Percentiles rank a stretch among this genome's conserved stretches.
phyloP scores from a whole-genome alignment of 306 rosid genomes.

The Fragaria ananassa region DNA sequence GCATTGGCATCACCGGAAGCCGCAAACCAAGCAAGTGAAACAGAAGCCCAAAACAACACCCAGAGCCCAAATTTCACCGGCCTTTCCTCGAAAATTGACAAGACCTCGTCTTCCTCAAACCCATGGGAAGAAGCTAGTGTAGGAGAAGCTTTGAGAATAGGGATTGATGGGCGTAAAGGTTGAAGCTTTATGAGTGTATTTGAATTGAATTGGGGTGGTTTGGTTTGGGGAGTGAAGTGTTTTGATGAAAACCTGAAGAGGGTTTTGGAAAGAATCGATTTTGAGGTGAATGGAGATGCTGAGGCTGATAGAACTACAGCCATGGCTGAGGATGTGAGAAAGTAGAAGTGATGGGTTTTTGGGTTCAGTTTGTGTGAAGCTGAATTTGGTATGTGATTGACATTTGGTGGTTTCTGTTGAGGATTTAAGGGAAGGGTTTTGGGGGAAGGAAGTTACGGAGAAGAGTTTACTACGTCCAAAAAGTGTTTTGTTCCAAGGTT shows the following conservation, averaged over 20 bases:
- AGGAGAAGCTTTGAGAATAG: conserved; percentile 23
- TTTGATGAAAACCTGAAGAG: conserved; percentile 30
- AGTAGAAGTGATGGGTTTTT: background rate
- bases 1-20: conserved; percentile 84
- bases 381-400: background rate
- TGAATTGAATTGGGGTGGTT: conserved; percentile 21
- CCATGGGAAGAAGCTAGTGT: conserved; percentile 39
- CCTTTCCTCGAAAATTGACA: conserved; percentile 39
- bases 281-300: conserved; percentile 31
- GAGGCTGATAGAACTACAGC: conserved; percentile 35
- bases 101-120: conserved; percentile 39
- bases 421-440: conserved; percentile 6
- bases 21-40: conserved; percentile 81
- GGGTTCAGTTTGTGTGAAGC: background rate
- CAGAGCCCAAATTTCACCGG: conserved; percentile 56
- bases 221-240: conserved; percentile 3
- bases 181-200: conserved; percentile 22
- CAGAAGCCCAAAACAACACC: conserved; percentile 77
- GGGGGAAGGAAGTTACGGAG: background rate
- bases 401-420: background rate
- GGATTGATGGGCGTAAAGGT: conserved; percentile 14
- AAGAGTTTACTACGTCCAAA: background rate
- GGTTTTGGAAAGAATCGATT: conserved; percentile 39
- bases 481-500: background rate
- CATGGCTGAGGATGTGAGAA: conserved; percentile 31